Evolutionary conservation across 2,329 filamentous ascomycete species (phyloP).

Genomic region (Venturiaceae sp.): DNA sequence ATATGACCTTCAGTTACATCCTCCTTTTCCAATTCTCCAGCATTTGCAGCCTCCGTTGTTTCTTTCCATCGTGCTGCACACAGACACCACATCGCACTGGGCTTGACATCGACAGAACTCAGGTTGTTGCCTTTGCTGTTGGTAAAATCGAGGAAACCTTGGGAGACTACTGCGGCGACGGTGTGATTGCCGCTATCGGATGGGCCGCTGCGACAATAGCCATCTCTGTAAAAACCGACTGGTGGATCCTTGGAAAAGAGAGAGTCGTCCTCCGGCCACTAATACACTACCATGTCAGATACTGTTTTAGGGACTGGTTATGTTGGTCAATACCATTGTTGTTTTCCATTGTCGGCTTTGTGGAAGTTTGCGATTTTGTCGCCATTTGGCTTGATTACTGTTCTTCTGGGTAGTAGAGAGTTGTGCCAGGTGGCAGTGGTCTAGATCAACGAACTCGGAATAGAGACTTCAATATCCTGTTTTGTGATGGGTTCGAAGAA

Average conservation of each 20-base stretch:
- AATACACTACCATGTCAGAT: background rate
- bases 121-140: constrained; percentile 2
- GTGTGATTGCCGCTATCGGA: background rate
- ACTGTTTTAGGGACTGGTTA: background rate
- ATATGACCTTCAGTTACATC: background rate
- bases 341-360: background rate
- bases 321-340: background rate
- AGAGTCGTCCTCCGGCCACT: background rate
- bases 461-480: too few relatives aligned
- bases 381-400: background rate
- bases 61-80: background rate
- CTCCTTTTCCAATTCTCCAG: background rate
- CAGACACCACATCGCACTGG: background rate
- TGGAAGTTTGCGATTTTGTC: background rate
- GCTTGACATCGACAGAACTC: background rate
- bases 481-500: too few relatives aligned
- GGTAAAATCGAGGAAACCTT: constrained; percentile 1
- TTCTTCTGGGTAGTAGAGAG: background rate
- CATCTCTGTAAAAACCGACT: background rate
- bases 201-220: background rate
- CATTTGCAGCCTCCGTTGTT: background rate
- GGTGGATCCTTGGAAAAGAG: background rate
- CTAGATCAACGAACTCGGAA: too few relatives aligned
- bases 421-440: too few relatives aligned
- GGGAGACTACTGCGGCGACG: background rate